Conservation (phyloP, 352 stramenopile species). For the Plasmopara muralis region DNA sequence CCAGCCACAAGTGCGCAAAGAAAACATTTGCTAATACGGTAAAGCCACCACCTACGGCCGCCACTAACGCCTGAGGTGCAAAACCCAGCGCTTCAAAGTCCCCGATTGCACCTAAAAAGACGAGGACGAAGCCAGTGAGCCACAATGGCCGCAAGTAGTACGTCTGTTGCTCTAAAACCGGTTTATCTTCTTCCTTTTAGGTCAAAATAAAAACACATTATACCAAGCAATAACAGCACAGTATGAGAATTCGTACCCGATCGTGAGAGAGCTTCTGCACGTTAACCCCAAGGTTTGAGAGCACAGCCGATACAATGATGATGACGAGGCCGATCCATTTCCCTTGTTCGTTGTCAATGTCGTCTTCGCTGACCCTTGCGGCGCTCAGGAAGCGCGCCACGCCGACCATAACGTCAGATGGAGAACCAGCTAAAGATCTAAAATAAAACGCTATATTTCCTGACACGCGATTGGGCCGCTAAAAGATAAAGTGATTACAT, state of each 20-base stretch:
- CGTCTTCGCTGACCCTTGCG: slow-evolving; percentile 16
- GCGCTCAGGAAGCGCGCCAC: slow-evolving; percentile 21
- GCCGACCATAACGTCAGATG: slow-evolving; percentile 6
- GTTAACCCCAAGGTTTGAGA: slow-evolving; percentile 82
- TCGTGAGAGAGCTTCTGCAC: slow-evolving; percentile 84
- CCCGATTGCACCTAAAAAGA: slow-evolving; percentile 72
- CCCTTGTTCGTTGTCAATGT: slow-evolving; percentile 48
- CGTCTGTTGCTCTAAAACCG: slow-evolving; percentile 49
- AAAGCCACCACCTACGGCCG: slow-evolving; percentile 76
- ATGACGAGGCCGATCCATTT: slow-evolving; percentile 82
- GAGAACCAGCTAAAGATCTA: slow-evolving; percentile 20
- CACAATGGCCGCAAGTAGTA: slow-evolving; percentile 84
- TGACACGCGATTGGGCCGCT: slow-evolving; percentile 8
- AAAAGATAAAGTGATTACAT: slow-evolving; percentile 14
- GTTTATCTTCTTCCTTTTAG: slow-evolving; percentile 53
- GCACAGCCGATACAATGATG: slow-evolving; percentile 70
- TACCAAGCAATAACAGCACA: not conserved
- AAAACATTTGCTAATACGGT: slow-evolving; percentile 87
- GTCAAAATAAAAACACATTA: slow-evolving; percentile 8
- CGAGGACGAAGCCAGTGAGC: slow-evolving; percentile 73
- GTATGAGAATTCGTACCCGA: slow-evolving; percentile 35
- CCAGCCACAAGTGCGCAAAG: slow-evolving; percentile 82
- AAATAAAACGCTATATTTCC: slow-evolving; percentile 16
- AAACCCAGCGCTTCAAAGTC: slow-evolving; percentile 87
- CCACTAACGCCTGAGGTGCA: slow-evolving; percentile 79